These are phyloP conservation scores for Penicillium coffeae DNA, from an alignment of 495 filamentous ascomycete genomes.

Conservation along the genomic window DNA sequence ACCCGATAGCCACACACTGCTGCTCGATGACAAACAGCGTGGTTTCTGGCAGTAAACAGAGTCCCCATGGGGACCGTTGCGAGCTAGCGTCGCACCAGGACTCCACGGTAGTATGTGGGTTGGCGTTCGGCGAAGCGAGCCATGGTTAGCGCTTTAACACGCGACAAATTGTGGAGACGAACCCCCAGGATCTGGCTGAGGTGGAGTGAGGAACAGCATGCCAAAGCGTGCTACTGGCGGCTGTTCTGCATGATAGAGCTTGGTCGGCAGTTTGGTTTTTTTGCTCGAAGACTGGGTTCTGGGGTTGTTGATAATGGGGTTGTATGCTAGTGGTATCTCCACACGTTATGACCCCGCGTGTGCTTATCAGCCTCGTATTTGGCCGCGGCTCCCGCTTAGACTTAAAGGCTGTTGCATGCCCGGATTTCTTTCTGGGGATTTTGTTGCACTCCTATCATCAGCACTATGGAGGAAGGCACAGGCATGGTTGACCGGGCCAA, in stretches of 20 bases:
- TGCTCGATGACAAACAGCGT: too few relatives aligned
- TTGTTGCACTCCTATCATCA: not conserved
- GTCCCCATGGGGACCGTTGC: too few relatives aligned
- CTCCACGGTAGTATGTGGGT: not conserved
- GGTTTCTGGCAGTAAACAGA: too few relatives aligned
- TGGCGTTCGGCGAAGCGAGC: constrained; percentile 5
- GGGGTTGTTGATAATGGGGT: too few relatives aligned
- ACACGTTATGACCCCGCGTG: too few relatives aligned
- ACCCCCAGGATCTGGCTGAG: constrained; percentile 11
- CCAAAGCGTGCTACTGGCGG: too few relatives aligned
- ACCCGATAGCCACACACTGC: constrained; percentile 2
- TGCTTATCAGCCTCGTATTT: too few relatives aligned
- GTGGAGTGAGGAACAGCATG: constrained; percentile 8
- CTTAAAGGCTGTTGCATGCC: not conserved
- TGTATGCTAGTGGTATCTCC: too few relatives aligned
- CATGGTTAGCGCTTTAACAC: constrained; percentile 5
- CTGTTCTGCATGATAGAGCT: too few relatives aligned
- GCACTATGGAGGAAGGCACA: constrained; percentile 11
- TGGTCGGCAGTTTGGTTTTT: too few relatives aligned
- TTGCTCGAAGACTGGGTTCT: too few relatives aligned
- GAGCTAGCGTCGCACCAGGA: constrained; percentile 10
- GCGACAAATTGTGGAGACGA: constrained; percentile 7
- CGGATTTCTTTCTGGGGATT: not conserved
- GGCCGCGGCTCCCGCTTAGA: too few relatives aligned
- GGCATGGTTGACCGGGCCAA: not conserved